A percentile compares a stretch with the other conserved stretches of the same genome.
Conservation (phyloP, 2,329 filamentous ascomycete genomes). For the Fusarium bulbicola region DNA sequence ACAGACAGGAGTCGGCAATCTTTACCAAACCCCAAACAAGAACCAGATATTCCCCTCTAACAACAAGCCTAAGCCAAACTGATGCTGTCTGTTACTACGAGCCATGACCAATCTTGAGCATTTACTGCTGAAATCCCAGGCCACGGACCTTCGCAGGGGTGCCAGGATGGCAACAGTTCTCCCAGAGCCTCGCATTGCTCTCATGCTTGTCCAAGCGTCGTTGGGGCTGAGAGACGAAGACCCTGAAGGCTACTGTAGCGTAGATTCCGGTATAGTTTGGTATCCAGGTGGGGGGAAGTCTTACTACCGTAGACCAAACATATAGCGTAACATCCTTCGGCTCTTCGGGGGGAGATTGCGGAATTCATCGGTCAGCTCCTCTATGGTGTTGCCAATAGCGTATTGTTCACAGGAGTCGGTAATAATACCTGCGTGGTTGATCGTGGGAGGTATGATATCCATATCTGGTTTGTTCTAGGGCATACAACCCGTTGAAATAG, state of each 20-base stretch:
- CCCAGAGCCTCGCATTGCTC: rapidly evolving
- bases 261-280: rapidly evolving
- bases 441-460: background rate
- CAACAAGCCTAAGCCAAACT: background rate
- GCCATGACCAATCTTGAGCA: rapidly evolving
- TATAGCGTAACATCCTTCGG: rapidly evolving
- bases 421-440: rapidly evolving
- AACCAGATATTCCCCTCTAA: background rate
- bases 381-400: background rate
- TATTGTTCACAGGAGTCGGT: rapidly evolving
- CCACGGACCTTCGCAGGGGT: rapidly evolving
- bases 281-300: too few relatives aligned
- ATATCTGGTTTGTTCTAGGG: rapidly evolving
- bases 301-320: rapidly evolving
- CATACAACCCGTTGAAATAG: rapidly evolving
- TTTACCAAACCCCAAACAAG: background rate
- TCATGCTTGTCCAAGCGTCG: background rate
- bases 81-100: rapidly evolving
- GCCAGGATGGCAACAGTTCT: rapidly evolving
- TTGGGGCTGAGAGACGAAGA: rapidly evolving
- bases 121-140: too few relatives aligned
- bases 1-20: background rate
- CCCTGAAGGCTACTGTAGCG: background rate
- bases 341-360: background rate
- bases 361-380: rapidly evolving